Base-by-base conservation (phyloP, 768 basidiomycete genomes). In the Boletus sensibilis region DNA sequence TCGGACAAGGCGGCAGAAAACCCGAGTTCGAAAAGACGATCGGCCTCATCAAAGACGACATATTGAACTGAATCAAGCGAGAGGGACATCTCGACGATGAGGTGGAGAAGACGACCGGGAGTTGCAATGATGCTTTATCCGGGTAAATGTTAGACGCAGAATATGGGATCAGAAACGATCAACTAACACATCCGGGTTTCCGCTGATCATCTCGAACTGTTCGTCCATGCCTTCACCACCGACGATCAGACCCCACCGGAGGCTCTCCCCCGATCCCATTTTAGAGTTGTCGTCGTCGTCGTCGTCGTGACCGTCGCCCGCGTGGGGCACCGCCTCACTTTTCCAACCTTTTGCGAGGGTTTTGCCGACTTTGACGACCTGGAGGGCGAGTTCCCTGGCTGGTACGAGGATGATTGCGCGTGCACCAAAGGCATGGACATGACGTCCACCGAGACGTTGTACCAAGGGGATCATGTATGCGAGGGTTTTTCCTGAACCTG, bases 1-100 rank as follows among this genome's bases (percentile, higher is more conserved):
- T 98, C 96, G 51, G 86, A 88, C 35, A 99, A 81, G 48, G 95
- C 90, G 2, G 87, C 85, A 64, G 92, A 90, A 72, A 99, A 99
- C 29, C 97, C 97, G 86, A 98, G 92, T 69, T 99, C 97, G 72
- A 99, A 99, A 12, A 99, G 83, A 34, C 97, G 88, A 72, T 99
- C 97, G 0, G 97, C 97, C 74, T 99, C 97, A 68, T 99, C 97
- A 65, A 98, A 98, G 23, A 98, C 91, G 58, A 94, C 85, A 57
- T 91, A 93, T 73, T 95, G 86, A 6, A 95, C 79, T 0, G 90
- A 87, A 49, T 88, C 85, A 27, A 99, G 78, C 68, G 96, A 93
- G 47, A 97, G 76, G 59, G 90, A 90, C 96, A 98, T 98, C 75
- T 99, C 97, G 48, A 98, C 91, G 50, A 91, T 81, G 23, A 99